Evolutionary conservation across 192 early-diverging fungal species (phyloP).

Genomic region (Coemansia sp.): DNA sequence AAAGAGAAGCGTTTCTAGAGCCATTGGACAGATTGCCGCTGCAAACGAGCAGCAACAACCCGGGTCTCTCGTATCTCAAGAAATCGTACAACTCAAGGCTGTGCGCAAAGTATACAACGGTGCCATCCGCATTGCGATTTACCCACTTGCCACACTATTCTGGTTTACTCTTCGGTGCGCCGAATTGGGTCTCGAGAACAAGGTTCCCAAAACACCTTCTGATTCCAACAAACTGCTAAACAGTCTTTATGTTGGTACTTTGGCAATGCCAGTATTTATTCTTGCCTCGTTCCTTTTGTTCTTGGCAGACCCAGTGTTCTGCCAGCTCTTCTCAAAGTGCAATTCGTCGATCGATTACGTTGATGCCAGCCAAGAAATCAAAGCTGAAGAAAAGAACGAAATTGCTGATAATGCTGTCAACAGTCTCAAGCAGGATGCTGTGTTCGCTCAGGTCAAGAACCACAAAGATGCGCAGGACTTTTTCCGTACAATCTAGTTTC

Average conservation of each 20-base stretch:
- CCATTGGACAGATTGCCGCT: background rate
- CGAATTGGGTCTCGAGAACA: background rate
- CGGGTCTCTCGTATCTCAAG: background rate
- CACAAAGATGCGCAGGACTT: conserved; percentile 3
- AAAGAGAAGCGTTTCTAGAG: background rate
- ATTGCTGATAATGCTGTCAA: background rate
- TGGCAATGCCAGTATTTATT: conserved; percentile 1
- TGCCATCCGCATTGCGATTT: conserved; percentile 2
- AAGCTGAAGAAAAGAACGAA: background rate
- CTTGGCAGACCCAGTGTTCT: conserved; percentile 4
- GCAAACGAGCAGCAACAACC: background rate
- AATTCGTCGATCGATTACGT: background rate
- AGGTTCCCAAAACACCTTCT: background rate
- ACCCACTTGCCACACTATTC: conserved; percentile 1
- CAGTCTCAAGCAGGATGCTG: background rate
- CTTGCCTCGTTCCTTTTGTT: background rate
- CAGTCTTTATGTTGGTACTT: background rate
- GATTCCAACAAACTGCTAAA: background rate
- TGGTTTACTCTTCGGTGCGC: conserved; percentile 5
- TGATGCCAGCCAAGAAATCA: background rate
- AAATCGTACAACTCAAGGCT: background rate
- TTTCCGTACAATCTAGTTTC: background rate
- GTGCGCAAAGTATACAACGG: conserved; percentile 3
- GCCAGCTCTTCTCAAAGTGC: conserved; percentile 6
- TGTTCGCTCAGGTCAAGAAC: background rate